Percentiles rank a stretch among this genome's conserved stretches.
Evolutionary conservation across 2,329 filamentous ascomycete species (phyloP).

Genomic region (Beauveria pseudobassiana): DNA sequence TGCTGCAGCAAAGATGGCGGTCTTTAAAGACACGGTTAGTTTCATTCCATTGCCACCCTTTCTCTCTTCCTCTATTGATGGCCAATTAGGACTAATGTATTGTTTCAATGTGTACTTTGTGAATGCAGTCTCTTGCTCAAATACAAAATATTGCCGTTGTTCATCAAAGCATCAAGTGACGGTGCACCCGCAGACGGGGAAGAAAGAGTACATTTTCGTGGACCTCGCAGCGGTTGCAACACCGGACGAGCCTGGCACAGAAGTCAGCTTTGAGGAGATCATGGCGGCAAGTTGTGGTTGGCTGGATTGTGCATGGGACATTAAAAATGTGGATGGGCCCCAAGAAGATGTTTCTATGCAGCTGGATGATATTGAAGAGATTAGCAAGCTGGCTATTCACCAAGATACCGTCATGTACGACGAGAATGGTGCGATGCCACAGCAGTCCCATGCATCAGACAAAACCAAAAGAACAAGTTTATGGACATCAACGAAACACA

Average conservation of each 20-base stretch:
- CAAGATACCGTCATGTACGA: constrained; percentile 36
- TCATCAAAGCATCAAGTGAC: constrained; percentile 69
- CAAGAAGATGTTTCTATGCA: constrained; percentile 17
- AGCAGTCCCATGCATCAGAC: constrained; percentile 36
- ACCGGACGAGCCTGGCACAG: constrained; percentile 59
- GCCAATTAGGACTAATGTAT: constrained; percentile 88
- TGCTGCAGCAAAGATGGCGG: constrained; percentile 67
- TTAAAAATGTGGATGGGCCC: constrained; percentile 30
- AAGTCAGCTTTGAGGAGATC: constrained; percentile 88
- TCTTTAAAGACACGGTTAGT: constrained; percentile 91
- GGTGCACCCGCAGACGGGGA: constrained; percentile 74
- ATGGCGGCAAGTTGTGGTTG: constrained; percentile 70
- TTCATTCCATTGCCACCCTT: constrained; percentile 24
- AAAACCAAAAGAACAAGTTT: constrained; percentile 63
- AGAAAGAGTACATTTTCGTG: constrained; percentile 79
- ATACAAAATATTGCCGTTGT: constrained; percentile 61
- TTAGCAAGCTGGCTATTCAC: constrained; percentile 22
- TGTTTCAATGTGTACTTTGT: constrained; percentile 30
- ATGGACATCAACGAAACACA: constrained; percentile 88
- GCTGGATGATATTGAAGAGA: constrained; percentile 25
- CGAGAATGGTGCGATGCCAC: constrained; percentile 49
- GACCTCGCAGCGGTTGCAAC: constrained; percentile 77
- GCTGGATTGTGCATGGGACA: constrained; percentile 51
- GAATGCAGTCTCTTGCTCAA: constrained; percentile 48
- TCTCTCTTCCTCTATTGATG: constrained; percentile 66